Evolutionary conservation across 192 early-diverging fungal species (phyloP), one percentile per base, ranked within the genome.

Genomic region (Pilobolus umbonatus): DNA sequence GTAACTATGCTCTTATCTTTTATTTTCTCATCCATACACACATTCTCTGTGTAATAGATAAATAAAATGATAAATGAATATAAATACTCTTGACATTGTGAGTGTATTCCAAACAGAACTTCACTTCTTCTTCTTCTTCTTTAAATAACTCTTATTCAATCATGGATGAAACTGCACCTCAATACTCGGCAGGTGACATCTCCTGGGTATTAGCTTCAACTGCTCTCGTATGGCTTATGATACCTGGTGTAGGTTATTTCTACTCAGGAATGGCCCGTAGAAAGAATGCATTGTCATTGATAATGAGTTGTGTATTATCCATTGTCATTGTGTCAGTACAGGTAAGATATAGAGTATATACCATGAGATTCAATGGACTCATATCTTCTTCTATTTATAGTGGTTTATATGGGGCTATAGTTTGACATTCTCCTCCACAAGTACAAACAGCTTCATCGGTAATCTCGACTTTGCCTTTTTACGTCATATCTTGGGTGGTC

Each of bases 381-480:
- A n/a, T n/a, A n/a, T n/a, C n/a, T n/a, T n/a, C n/a, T n/a, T n/a
- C n/a, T n/a, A n/a, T n/a, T n/a, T n/a, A n/a, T n/a, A n/a, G 31
- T 98, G 94, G 93, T 81, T 89, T 60, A 65, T 95, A 24, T 91
- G 89, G 69, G 95, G 95, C 5, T 98, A 86, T 77, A 90, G 88
- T 26, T 79, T 98, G n/a, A 80, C 92, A 22, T 93, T 94, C 61
- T 86, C 84, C 32, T 90, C 89, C 61, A 78, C 83, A 0, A 87
- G 84, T 24, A 75, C 69, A 36, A 63, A 58, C 9, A n/a, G n/a
- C n/a, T 81, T 98, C 62, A 88, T 93, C 42, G 93, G 96, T 35
- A 88, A 95, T 71, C 77, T 93, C 39, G 73, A 77, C 4, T 84
- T 87, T 40, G 90, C 82, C 9, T 88, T 89, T 46, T 71, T 96